Conservation (phyloP, 2,329 filamentous ascomycete species). For the Alternaria burnsii region DNA sequence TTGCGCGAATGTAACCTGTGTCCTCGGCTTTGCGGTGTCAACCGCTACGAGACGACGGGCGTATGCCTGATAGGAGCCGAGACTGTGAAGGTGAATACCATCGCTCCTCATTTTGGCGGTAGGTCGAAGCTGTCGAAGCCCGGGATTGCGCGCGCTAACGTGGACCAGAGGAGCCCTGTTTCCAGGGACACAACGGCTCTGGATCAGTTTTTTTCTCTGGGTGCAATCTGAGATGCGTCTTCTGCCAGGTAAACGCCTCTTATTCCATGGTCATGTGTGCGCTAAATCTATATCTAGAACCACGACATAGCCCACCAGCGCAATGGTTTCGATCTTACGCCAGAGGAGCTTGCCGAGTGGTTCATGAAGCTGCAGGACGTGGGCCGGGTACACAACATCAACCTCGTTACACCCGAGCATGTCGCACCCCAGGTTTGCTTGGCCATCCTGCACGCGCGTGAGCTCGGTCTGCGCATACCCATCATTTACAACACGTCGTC, state of each 20-base stretch:
- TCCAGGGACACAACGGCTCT: constrained; percentile 82
- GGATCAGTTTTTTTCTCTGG: constrained; percentile 84
- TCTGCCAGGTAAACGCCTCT: constrained; percentile 29
- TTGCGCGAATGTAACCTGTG: constrained; percentile 83
- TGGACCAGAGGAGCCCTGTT: constrained; percentile 73
- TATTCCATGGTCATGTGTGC: background rate
- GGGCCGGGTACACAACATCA: constrained; percentile 88
- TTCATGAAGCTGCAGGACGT: constrained; percentile 82
- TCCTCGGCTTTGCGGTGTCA: constrained; percentile 78
- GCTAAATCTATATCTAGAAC: constrained; percentile 56
- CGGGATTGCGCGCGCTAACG: background rate
- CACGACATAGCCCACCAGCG: constrained; percentile 82
- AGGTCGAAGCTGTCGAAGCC: constrained; percentile 4
- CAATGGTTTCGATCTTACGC: constrained; percentile 81
- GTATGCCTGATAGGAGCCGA: constrained; percentile 78
- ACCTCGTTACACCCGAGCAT: constrained; percentile 86
- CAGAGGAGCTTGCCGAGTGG: constrained; percentile 82
- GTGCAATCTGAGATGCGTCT: constrained; percentile 75
- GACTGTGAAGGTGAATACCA: constrained; percentile 80
- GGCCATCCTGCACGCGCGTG: constrained; percentile 75
- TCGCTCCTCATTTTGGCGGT: constrained; percentile 84
- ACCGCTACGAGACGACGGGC: constrained; percentile 81
- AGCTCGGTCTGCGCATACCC: constrained; percentile 73
- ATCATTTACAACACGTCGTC: constrained; percentile 87
- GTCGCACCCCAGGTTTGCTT: constrained; percentile 84